Base-by-base conservation (phyloP, 257 asterid genomes). In the Fraxinus pennsylvanica region DNA sequence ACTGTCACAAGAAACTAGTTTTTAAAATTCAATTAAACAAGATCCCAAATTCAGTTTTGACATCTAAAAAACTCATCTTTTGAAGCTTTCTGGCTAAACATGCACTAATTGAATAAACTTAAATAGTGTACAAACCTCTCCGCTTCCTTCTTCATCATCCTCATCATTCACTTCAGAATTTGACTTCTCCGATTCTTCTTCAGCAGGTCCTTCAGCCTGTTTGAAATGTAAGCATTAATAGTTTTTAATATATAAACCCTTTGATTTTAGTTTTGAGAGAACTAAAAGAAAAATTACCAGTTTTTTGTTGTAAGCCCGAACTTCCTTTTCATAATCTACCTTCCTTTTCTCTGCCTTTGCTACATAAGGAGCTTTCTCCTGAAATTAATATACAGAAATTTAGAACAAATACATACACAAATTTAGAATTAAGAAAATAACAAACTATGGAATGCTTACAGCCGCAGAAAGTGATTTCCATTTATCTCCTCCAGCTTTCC, bases 401-500 rank as follows among this genome's bases (percentile, higher is more conserved):
- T 63, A 63, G 69, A 63, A 63, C 3, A 27, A 63, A 9, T 12
- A 25, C 9, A 63, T 9, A 2, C 5, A 25, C 10, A 22, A 63
- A 63, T 0, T 63, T 5, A 67, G 33, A 30, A 1, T 30, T 32
- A 15, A n/a, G 1, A 30, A 0, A 0, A 3, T 15, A 25, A 65
- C 5, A 7, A 70, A 6, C n/a, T 27, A 0, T 15, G 4, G 67
- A 45, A 22, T 65, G 57, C 95, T 73, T 80, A 94, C 98, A 21
- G 89, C 89, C 0, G 90, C 97, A 0, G 98, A 39, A 72, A 94
- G 1, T 13, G 91, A 85, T 79, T 92, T 94, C 98, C 98, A 94
- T 79, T 87, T 88, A 75, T 92, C 97, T 22, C 98, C 98, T 1
- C 96, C 97, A 59, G 98, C 98, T 74, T 92, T 94, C 0, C 98